Conservation (phyloP, 2,329 filamentous ascomycete species). For the Lojkania enalia region DNA sequence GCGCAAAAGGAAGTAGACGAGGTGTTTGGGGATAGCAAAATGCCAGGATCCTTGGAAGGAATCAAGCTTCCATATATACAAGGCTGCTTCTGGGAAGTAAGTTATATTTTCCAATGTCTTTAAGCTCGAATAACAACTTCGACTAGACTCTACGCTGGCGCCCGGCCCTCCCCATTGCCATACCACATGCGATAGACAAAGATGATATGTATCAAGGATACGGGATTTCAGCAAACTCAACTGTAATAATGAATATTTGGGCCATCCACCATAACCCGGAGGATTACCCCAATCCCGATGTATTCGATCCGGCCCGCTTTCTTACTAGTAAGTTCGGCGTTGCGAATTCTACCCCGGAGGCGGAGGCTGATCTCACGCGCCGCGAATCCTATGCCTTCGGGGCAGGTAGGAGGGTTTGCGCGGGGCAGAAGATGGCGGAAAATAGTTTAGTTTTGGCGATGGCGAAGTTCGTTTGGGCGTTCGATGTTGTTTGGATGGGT, state of each 20-base stretch:
- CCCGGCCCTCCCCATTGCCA: slow-evolving; percentile 27
- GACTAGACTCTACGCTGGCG: slow-evolving; percentile 38
- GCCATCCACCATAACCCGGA: slow-evolving; percentile 42
- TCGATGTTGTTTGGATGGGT: no score
- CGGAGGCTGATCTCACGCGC: no score
- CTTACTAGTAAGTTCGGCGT: no score
- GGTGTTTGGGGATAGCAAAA: slow-evolving; percentile 19
- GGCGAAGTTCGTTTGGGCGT: no score
- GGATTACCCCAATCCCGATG: slow-evolving; percentile 19
- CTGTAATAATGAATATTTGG: slow-evolving; percentile 44
- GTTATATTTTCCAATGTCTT: no score
- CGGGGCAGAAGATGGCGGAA: no score
- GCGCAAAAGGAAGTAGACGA: slow-evolving; percentile 39
- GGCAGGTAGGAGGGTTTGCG: no score
- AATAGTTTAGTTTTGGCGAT: no score
- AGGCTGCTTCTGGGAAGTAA: slow-evolving; percentile 20
- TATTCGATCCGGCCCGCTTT: slow-evolving; percentile 17
- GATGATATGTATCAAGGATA: slow-evolving; percentile 49
- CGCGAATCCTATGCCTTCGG: no score
- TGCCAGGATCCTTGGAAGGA: slow-evolving; percentile 28
- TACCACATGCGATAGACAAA: slow-evolving; percentile 50
- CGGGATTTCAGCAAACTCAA: slow-evolving; percentile 46
- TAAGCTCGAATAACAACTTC: background rate
- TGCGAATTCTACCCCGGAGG: no score
- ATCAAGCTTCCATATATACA: slow-evolving; percentile 34